Evolutionary conservation across 192 early-diverging fungal species (phyloP), one percentile per base, ranked within the genome.

Genomic region (Spizellomyces sp.): DNA sequence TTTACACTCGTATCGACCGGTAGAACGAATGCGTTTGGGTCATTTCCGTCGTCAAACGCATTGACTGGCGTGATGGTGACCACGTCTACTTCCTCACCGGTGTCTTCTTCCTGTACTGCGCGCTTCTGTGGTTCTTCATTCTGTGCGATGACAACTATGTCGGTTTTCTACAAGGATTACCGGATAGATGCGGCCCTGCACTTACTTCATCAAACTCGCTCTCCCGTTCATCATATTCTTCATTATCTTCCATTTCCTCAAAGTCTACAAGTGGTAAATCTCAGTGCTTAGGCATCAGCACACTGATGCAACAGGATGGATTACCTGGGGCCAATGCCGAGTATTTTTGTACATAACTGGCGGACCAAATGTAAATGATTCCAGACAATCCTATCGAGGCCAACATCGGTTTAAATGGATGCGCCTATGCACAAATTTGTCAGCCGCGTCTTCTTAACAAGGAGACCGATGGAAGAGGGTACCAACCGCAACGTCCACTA

Each of bases 151-250:
- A 58, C 4, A 15, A 47, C 36, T 1, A 45, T 44, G 27, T 15
- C 9, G 60, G n/a, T 15, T 10, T 9, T 14, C n/a, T 1, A 9
- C 6, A 44, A 45, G 17, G 41, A 74, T 54, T 12, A 19, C 14
- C 9, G 42, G 8, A 45, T 5, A 42, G 58, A 7, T 15, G 10
- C 19, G 9, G 36, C n/a, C 1, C 1, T 12, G 4, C 15, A 27
- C 52, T 58, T 77, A 89, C 86, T 61, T 89, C 79, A 74, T 99
- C 97, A 79, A 97, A 99, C 71, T 94, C 93, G 66, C 96, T 93
- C 67, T 99, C 97, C 9, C 87, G 79, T 74, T 99, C 97, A 58
- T 89, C 81, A 76, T 96, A 97, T 62, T 96, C 97, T 6, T 94
- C 82, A 74, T 99, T 98, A 59, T 99, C 96, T 44, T 96, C 93